These are phyloP conservation scores for Polytrichum commune DNA, from an alignment of 225 moss, liverwort and hornwort species.

Conservation along the genomic window DNA sequence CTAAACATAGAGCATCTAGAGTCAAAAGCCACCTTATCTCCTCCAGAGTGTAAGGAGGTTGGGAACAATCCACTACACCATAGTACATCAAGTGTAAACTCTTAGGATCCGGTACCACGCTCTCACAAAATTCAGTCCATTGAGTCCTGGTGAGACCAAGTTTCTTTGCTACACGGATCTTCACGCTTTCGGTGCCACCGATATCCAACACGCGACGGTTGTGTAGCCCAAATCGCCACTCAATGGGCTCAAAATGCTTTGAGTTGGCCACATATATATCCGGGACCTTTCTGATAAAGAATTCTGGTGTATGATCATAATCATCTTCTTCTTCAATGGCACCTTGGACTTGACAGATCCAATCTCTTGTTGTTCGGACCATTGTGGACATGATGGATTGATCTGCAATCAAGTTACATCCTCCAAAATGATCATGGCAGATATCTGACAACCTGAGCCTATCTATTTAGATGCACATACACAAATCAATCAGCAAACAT, in stretches of 20 bases:
- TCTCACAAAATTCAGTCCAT: neutral
- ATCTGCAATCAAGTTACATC: neutral
- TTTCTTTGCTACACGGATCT: constrained; percentile 2
- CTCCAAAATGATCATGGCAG: too few relatives aligned
- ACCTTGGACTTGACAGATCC: neutral
- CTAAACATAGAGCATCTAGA: neutral
- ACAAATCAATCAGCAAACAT: too few relatives aligned
- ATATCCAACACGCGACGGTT: too few relatives aligned
- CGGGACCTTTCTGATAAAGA: neutral
- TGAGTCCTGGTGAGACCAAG: constrained; percentile 2
- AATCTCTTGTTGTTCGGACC: neutral
- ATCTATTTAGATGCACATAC: too few relatives aligned
- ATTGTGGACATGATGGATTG: neutral
- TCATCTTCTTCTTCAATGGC: neutral
- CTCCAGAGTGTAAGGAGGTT: neutral
- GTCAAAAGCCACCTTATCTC: neutral
- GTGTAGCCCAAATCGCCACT: too few relatives aligned
- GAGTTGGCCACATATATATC: neutral
- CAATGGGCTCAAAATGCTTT: too few relatives aligned
- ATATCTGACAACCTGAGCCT: too few relatives aligned
- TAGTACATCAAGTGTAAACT: neutral
- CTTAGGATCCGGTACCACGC: neutral
- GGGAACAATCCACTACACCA: neutral
- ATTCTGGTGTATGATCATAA: neutral
- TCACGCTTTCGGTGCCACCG: too few relatives aligned